These are phyloP conservation scores for Stevia rebaudiana DNA, from an alignment of 140 eudicot genomes.

Conservation along the genomic window DNA sequence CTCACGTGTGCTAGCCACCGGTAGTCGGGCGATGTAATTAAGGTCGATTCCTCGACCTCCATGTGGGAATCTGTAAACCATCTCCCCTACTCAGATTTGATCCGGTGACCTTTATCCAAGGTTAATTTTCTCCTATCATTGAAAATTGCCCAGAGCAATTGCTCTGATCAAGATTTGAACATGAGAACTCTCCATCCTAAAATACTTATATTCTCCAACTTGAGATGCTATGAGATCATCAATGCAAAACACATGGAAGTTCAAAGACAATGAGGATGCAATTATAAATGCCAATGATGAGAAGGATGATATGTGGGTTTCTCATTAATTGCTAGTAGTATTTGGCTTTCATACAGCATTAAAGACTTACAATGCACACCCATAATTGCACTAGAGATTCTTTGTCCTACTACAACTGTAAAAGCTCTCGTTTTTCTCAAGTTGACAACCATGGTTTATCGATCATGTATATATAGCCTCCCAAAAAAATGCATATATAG, in stretches of 20 bases:
- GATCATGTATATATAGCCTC: conserved; percentile 21
- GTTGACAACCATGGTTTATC: conserved; percentile 12
- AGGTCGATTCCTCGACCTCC: too few species aligned
- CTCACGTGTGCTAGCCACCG: too few species aligned
- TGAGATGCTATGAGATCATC: background rate
- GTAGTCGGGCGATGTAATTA: too few species aligned
- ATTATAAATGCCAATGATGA: conserved; percentile 28
- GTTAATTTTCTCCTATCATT: too few species aligned
- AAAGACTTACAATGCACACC: conserved; percentile 11
- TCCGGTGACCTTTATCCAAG: too few species aligned
- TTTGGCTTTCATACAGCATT: conserved; percentile 11
- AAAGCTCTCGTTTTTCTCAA: conserved; percentile 27
- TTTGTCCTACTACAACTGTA: conserved; percentile 33
- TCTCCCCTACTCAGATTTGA: too few species aligned
- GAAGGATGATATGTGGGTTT: background rate
- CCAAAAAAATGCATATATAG: conserved; percentile 20
- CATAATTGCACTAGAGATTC: conserved; percentile 39
- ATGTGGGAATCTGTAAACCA: too few species aligned
- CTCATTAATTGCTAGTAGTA: conserved; percentile 24
- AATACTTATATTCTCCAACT: too few species aligned
- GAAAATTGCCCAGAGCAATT: too few species aligned
- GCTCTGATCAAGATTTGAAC: too few species aligned
- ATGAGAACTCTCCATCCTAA: too few species aligned
- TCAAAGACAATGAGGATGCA: conserved; percentile 21
- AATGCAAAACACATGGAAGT: conserved; percentile 13